phyloP scores from a whole-genome alignment of 768 basidiomycete genomes.

The Tulasnella sp. region DNA sequence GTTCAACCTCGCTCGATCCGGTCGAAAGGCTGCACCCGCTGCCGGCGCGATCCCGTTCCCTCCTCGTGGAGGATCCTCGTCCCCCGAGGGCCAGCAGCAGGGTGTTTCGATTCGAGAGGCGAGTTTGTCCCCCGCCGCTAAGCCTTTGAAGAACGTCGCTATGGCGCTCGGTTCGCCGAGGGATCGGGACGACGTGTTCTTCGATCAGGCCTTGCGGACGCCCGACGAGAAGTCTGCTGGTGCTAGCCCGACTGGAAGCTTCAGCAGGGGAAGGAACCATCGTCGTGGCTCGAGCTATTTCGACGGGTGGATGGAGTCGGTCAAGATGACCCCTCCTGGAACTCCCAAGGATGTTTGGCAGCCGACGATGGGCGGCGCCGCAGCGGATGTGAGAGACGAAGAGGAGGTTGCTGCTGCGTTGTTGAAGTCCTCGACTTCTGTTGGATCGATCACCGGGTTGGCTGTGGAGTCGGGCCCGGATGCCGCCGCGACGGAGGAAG shows the following conservation, averaged over 20 bases:
- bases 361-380: background rate
- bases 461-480: background rate
- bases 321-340: slow-evolving; percentile 8
- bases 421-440: background rate
- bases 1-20: background rate
- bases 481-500: no score
- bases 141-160: background rate
- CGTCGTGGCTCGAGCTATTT: slow-evolving; percentile 21
- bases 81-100: background rate
- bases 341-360: slow-evolving; percentile 3
- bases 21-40: background rate
- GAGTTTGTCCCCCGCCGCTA: background rate
- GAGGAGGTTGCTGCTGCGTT: slow-evolving; percentile 11
- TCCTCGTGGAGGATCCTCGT: background rate
- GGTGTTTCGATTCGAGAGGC: background rate
- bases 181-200: slow-evolving; percentile 1
- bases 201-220: background rate
- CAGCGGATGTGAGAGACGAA: background rate
- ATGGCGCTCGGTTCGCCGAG: slow-evolving; percentile 17
- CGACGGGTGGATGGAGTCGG: slow-evolving; percentile 27
- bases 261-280: slow-evolving; percentile 14
- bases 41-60: background rate
- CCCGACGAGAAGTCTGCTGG: no score
- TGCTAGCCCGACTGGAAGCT: background rate
- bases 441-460: background rate